Base-by-base conservation (phyloP, 345 rosid species). In the Dovyalis caffra region DNA sequence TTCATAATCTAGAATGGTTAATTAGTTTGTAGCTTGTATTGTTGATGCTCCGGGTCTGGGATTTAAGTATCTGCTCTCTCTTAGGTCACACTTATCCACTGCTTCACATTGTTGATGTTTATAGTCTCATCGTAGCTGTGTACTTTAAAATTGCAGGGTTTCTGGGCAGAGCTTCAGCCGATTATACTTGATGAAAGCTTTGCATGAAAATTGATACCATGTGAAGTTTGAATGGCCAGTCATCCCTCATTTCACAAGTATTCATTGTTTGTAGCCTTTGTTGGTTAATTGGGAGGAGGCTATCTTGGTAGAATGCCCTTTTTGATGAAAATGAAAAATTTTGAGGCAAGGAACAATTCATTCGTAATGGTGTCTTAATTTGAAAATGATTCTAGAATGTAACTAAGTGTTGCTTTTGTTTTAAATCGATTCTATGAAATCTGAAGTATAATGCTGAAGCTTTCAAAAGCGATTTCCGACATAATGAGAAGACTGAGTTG, bases 151-250 rank as follows among this genome's bases (percentile, higher is more conserved):
- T 58, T 85, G 84, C 95, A 96, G 99, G 83, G 99, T 92, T 81
- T 83, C 97, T 15, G 99, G 97, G 34, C 99, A 93, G 86, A 96
- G 86, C 89, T 93, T 92, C 87, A 89, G 87, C 85, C 88, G 91
- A 79, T 80, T 96, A 40, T 88, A 89, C 80, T 80, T 96, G 81
- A 87, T 82, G 86, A 93, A 96, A 82, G 93, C 97, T 9, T 85
- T 96, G 83, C 98, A 90, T 63, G 98, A 95, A 0, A 83, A 85
- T 68, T 91, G 86, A 89, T 58, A 16, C 66, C 3, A 67, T 5
- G 35, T 26, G 56, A 28, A 14, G 35, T 56, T 37, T 73, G 43
- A 49, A 31, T 5, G 53, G 49, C 29, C 25, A 18, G 34, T 1
- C 21, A 11, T 35, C 11, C 16, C 26, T 62, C 28, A 10, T 63